Percentiles rank a stretch among this genome's conserved stretches.
Conservation (phyloP, 192 early-diverging fungal genomes). For the Oehlia diaphana region DNA sequence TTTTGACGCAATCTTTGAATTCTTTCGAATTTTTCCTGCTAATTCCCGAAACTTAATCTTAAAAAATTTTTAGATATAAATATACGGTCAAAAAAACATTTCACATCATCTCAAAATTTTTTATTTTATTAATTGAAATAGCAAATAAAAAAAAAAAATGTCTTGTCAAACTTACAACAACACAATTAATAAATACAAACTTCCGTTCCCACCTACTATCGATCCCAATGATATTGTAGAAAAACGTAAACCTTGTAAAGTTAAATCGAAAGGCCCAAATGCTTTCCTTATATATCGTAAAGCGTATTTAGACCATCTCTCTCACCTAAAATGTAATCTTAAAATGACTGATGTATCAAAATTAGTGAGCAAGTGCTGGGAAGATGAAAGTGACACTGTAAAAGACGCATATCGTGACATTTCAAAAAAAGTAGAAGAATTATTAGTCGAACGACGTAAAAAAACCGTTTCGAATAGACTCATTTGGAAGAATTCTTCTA, state of each 20-base stretch:
- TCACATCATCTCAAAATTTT: too few relatives aligned
- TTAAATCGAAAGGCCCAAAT: neutral
- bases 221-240: neutral
- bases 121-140: too few relatives aligned
- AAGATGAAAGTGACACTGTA: neutral
- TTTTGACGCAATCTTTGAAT: too few relatives aligned
- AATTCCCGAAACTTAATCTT: too few relatives aligned
- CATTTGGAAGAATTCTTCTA: neutral
- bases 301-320: neutral
- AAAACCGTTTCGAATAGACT: neutral
- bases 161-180: too few relatives aligned
- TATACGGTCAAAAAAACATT: too few relatives aligned
- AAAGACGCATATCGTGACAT: conserved; percentile 12
- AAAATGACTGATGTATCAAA: conserved; percentile 7
- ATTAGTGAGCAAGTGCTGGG: neutral
- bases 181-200: neutral
- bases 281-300: conserved; percentile 7
- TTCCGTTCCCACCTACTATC: neutral
- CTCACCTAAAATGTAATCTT: neutral
- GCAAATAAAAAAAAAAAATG: too few relatives aligned
- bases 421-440: neutral
- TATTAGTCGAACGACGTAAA: neutral
- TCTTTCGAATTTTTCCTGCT: too few relatives aligned
- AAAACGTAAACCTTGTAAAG: neutral
- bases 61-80: too few relatives aligned